Percentiles rank a stretch among this genome's conserved stretches.
These are phyloP conservation scores for Saccharomycopsis fibuligera DNA, from an alignment of 805 yeast genomes.

Conservation along the genomic window DNA sequence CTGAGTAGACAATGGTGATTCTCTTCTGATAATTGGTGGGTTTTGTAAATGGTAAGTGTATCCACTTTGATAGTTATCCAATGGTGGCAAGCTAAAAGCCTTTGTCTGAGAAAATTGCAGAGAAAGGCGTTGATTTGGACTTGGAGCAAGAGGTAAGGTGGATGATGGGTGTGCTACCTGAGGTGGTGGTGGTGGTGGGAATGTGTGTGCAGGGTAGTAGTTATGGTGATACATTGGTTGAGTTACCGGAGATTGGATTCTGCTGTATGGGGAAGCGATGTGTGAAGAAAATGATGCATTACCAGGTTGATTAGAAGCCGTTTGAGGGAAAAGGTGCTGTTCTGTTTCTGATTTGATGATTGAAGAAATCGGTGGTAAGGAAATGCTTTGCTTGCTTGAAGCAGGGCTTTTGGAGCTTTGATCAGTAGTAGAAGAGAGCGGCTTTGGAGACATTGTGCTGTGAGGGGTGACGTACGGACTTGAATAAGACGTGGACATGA, in stretches of 20 bases:
- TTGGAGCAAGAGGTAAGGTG: background rate
- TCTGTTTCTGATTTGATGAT: slow-evolving; percentile 7
- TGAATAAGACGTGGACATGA: slow-evolving; percentile 2
- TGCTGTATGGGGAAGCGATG: no score
- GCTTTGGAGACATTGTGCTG: background rate
- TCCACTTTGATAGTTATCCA: background rate
- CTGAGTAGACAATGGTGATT: background rate
- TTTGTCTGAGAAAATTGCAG: background rate
- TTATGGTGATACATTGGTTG: background rate
- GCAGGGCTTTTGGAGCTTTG: background rate
- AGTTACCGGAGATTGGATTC: background rate
- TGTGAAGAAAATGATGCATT: no score
- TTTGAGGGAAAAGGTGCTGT: background rate
- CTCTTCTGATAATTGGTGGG: background rate
- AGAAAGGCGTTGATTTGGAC: background rate
- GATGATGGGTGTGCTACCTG: background rate
- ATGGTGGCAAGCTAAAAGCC: background rate
- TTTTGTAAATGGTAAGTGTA: background rate
- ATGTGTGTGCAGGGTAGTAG: slow-evolving; percentile 1
- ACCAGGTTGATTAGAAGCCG: background rate
- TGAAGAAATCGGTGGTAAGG: slow-evolving; percentile 17
- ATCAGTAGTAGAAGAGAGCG: background rate
- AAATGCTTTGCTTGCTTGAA: slow-evolving; percentile 1
- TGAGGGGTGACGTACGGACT: background rate
- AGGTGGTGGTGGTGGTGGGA: background rate